A percentile compares a stretch with the other conserved stretches of the same genome.
phyloP scores from a whole-genome alignment of 1,284 basidiomycete genomes.

The Moesziomyces parantarcticus region DNA sequence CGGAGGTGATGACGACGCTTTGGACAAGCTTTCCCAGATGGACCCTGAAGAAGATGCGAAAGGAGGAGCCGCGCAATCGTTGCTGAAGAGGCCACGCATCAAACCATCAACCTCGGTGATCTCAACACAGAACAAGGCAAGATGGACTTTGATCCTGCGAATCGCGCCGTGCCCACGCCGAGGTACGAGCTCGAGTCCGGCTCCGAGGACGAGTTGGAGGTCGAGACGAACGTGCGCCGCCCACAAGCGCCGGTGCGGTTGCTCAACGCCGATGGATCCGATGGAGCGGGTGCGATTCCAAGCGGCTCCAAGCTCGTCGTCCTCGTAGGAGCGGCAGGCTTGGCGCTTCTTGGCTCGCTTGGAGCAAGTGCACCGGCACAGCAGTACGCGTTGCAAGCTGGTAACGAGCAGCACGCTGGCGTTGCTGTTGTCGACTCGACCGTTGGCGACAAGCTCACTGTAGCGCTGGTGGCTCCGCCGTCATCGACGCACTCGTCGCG shows the following conservation, averaged over 20 bases:
- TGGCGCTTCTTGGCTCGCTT: constrained; percentile 15
- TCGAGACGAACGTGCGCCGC: background rate
- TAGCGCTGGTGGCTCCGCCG: constrained; percentile 19
- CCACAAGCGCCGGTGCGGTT: constrained; percentile 12
- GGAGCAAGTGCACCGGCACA: constrained; percentile 5
- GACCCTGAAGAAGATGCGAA: background rate
- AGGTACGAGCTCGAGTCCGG: constrained; percentile 45
- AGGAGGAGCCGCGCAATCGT: background rate
- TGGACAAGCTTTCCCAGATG: background rate
- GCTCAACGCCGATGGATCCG: background rate
- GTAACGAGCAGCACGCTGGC: constrained; percentile 20
- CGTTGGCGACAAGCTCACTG: constrained; percentile 3
- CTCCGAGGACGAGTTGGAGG: constrained; percentile 42
- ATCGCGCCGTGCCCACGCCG: constrained; percentile 28
- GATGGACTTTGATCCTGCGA: constrained; percentile 43
- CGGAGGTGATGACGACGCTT: background rate
- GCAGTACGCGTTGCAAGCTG: constrained; percentile 12
- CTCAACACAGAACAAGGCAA: background rate
- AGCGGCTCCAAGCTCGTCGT: constrained; percentile 16
- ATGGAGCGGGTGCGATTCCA: background rate
- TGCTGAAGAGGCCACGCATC: too few species aligned
- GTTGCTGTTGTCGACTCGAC: constrained; percentile 8
- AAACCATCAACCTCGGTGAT: background rate
- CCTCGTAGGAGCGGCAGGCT: constrained; percentile 21
- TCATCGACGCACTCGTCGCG: constrained; percentile 14